Base-by-base conservation (phyloP, 176 grass and related monocot species). In the Oryza meyeriana region DNA sequence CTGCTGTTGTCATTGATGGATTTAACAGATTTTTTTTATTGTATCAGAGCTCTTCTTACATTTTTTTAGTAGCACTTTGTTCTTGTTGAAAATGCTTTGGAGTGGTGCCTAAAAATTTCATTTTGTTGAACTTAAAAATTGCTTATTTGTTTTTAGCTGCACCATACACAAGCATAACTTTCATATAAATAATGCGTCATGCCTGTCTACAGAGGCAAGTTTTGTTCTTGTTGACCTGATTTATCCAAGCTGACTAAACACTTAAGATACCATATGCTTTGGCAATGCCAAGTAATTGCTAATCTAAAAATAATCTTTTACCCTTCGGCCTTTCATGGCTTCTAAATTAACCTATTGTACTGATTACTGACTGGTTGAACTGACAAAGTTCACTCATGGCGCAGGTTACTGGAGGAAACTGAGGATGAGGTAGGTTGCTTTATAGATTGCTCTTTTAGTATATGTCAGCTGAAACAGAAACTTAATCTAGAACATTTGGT, bases 351-450 rank as follows among this genome's bases (percentile, higher is more conserved):
- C 20, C 3, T 71, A 13, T 28, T 81, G 38, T 45, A 18, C n/a
- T 36, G 6, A 6, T 4, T 69, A 84, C 73, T 69, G 18, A 85
- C 12, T 64, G 30, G 8, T 61, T 77, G 25, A 41, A 50, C 84
- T 93, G 45, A 85, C 55, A 66, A 82, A 66, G 76, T 76, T 80
- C 78, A 22, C 33, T 86, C 50, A 40, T 79, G 8, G 12, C 36
- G 39, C 84, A 94, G 95, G 88, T 91, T 98, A 69, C 76, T 98
- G 85, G 96, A 98, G 81, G 93, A 98, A 66, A 95, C 88, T 1
- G 96, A 95, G 85, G 96, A 98, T 80, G 87, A 98, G 87, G 93
- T 95, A 74, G 9, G 44, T 40, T 59, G 36, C 64, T 70, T 45
- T 0, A 26, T 33, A 64, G 8, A 45, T 3, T 41, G 33, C 18